Evolutionary conservation across 176 grass and related monocot genomes (phyloP).

Genomic region (Eremochloa ophiuroides): DNA sequence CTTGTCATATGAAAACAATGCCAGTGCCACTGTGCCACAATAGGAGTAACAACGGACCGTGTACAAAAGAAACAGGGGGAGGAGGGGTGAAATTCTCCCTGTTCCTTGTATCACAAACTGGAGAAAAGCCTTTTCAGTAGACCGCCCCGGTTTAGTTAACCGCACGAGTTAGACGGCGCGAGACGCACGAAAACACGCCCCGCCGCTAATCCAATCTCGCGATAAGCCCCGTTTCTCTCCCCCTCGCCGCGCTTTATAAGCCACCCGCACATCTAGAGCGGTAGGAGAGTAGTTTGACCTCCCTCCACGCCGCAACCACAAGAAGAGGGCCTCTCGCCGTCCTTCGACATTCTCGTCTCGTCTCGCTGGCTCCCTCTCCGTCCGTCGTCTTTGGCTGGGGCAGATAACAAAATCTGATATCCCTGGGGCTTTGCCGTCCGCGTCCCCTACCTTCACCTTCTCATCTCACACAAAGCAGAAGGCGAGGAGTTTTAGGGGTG

Average conservation of each 20-base stretch:
- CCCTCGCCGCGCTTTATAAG: slow-evolving; percentile 17
- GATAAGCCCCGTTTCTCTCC: background rate
- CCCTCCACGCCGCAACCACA: background rate
- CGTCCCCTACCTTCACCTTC: background rate
- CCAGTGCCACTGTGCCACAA: background rate
- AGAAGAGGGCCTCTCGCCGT: background rate
- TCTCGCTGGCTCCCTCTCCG: no score
- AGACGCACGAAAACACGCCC: slow-evolving; percentile 4
- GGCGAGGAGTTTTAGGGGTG: background rate
- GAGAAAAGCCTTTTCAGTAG: background rate
- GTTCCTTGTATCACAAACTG: background rate
- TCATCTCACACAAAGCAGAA: background rate
- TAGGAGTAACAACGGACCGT: background rate
- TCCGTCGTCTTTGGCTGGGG: background rate
- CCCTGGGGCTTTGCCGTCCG: background rate
- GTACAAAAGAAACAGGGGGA: background rate
- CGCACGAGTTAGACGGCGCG: background rate
- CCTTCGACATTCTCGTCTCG: slow-evolving; percentile 24
- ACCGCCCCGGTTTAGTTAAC: background rate
- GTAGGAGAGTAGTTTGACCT: slow-evolving; percentile 1
- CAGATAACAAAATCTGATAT: background rate
- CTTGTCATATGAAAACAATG: background rate
- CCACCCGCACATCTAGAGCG: background rate
- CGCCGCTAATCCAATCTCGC: background rate
- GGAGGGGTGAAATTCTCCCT: background rate